These are phyloP conservation scores for Cerioporus squamosus DNA, from an alignment of 1,284 basidiomycete genomes.

Conservation along the genomic window DNA sequence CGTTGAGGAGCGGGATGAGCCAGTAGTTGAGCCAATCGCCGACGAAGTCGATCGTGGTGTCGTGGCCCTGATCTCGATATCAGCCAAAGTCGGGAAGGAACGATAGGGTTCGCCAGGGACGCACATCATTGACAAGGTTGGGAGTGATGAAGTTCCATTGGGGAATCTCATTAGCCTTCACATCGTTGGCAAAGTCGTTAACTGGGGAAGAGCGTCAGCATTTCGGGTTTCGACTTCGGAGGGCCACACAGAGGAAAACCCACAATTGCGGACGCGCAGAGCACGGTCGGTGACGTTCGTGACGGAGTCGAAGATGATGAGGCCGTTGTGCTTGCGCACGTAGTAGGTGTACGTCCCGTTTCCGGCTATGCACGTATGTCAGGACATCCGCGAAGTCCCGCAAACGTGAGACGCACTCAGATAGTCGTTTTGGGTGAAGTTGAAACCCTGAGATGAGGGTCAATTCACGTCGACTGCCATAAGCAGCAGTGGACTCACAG, in stretches of 20 bases:
- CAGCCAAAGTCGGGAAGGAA: not conserved
- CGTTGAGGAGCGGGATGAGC: slow-evolving; percentile 54
- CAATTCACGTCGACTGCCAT: not conserved
- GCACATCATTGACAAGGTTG: slow-evolving; percentile 58
- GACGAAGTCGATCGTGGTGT: slow-evolving; percentile 58
- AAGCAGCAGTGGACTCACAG: slow-evolving; percentile 6
- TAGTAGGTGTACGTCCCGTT: slow-evolving; percentile 51
- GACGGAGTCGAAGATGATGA: slow-evolving; percentile 56
- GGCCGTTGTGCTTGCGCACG: slow-evolving; percentile 65
- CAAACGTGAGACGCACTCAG: slow-evolving; percentile 37
- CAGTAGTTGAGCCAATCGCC: slow-evolving; percentile 56
- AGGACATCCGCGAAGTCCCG: not conserved
- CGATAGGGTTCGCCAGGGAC: not conserved
- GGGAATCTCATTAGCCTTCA: slow-evolving; percentile 54
- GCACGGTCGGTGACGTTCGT: slow-evolving; percentile 46
- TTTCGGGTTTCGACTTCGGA: not conserved
- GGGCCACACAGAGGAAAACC: not conserved
- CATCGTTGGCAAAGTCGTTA: slow-evolving; percentile 60
- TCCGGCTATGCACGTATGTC: slow-evolving; percentile 37
- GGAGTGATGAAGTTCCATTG: slow-evolving; percentile 72
- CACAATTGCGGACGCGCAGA: slow-evolving; percentile 59
- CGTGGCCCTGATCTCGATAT: slow-evolving; percentile 41
- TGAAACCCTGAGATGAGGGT: slow-evolving; percentile 30
- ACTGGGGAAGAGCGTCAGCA: slow-evolving; percentile 28
- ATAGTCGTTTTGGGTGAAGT: slow-evolving; percentile 51